These are phyloP conservation scores for Colletotrichum sansevieriae DNA, from an alignment of 2,329 filamentous ascomycete species.

Conservation along the genomic window DNA sequence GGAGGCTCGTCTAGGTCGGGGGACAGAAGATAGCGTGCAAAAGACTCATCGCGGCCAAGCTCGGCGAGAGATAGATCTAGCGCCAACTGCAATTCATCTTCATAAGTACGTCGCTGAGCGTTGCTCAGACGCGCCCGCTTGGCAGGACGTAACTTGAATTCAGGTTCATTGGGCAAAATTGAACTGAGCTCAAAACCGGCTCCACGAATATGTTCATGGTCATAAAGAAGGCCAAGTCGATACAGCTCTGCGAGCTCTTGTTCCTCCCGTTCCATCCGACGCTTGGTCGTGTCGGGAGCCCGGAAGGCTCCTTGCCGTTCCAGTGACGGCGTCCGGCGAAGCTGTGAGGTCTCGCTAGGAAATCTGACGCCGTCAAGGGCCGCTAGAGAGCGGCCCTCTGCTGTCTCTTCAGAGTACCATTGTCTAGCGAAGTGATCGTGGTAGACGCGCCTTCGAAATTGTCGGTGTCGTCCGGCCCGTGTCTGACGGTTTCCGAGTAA, in stretches of 20 bases:
- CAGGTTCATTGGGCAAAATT: constrained; percentile 54
- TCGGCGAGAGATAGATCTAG: constrained; percentile 60
- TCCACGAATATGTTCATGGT: constrained; percentile 53
- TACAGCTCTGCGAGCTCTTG: constrained; percentile 58
- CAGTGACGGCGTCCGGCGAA: constrained; percentile 51
- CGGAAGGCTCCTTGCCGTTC: constrained; percentile 63
- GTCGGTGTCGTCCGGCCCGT: neutral
- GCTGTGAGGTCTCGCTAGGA: constrained; percentile 52
- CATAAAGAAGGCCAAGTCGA: constrained; percentile 59
- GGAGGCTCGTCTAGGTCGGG: constrained; percentile 40
- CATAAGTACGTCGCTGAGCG: constrained; percentile 43
- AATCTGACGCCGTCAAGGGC: constrained; percentile 53
- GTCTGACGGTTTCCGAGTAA: constrained; percentile 25
- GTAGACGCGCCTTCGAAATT: neutral
- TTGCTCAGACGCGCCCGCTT: constrained; percentile 49
- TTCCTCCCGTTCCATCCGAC: constrained; percentile 48
- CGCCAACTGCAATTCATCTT: constrained; percentile 47
- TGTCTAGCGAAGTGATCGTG: neutral
- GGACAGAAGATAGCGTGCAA: constrained; percentile 53
- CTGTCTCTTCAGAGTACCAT: constrained; percentile 28
- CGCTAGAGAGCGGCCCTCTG: constrained; percentile 51
- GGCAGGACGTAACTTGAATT: constrained; percentile 54
- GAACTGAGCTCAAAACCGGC: constrained; percentile 55
- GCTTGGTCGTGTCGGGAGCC: constrained; percentile 54
- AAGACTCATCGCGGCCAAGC: constrained; percentile 55